Evolutionary conservation across 2,329 filamentous ascomycete species (phyloP).

Genomic region (Hypoxylon sp.): DNA sequence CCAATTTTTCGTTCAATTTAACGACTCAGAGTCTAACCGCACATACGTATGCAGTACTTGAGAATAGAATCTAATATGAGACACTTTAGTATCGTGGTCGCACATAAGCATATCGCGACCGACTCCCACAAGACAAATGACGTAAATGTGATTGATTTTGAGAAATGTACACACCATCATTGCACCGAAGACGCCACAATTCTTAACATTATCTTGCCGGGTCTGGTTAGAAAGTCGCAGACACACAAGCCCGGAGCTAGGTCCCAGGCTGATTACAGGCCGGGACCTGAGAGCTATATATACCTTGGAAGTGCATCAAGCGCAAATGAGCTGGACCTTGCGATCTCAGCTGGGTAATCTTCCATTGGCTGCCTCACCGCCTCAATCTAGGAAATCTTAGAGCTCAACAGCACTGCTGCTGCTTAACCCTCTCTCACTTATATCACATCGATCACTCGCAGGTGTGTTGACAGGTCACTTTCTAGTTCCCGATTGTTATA

Average conservation of each 20-base stretch:
- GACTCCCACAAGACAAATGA: background rate
- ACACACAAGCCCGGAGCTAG: background rate
- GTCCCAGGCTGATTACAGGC: background rate
- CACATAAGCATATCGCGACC: background rate
- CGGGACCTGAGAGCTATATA: background rate
- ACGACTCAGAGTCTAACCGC: background rate
- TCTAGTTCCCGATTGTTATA: too few species aligned
- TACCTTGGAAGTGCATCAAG: background rate
- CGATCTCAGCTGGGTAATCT: background rate
- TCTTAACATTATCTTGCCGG: background rate
- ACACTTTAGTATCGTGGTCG: background rate
- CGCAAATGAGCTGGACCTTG: background rate
- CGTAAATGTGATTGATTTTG: background rate
- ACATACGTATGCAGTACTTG: too few species aligned
- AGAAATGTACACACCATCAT: background rate
- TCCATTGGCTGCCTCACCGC: background rate
- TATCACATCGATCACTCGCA: background rate
- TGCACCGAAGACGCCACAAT: background rate
- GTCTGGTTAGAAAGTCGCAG: background rate
- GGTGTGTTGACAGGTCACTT: background rate
- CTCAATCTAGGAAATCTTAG: background rate
- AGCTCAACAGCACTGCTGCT: background rate
- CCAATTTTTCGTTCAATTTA: background rate
- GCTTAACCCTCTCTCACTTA: background rate
- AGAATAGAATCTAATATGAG: background rate